A percentile compares a stretch with the other conserved stretches of the same genome.
Conservation (phyloP, 164 flowering plant genomes). For the Chimonanthus salicifolius region DNA sequence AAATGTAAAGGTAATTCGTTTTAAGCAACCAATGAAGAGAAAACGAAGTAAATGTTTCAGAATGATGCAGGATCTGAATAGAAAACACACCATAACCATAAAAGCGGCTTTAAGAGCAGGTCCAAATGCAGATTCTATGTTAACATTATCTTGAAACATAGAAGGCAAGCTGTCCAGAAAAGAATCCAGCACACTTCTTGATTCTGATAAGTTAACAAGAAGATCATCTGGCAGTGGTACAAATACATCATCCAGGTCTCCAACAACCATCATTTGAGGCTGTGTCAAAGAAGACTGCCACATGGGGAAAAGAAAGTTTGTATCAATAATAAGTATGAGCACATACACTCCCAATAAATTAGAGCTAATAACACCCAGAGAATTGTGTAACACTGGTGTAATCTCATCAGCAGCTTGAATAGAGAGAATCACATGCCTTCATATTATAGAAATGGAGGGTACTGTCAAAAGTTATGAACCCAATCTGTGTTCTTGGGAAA, state of each 20-base stretch:
- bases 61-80: not conserved
- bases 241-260: constrained; percentile 93
- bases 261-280: constrained; percentile 98
- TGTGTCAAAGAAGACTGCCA: constrained; percentile 89
- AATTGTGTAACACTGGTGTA: not conserved
- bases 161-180: constrained; percentile 93
- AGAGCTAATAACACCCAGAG: not conserved
- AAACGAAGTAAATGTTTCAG: not conserved
- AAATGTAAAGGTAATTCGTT: not conserved
- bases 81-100: constrained; percentile 79
- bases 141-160: constrained; percentile 80
- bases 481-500: constrained; percentile 88
- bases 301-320: constrained; percentile 15
- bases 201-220: constrained; percentile 93
- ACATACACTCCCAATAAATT: constrained; percentile 3
- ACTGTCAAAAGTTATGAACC: constrained; percentile 95
- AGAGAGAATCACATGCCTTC: constrained; percentile 60
- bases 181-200: constrained; percentile 80
- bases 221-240: constrained; percentile 97
- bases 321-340: constrained; percentile 6
- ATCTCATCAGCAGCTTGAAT: not conserved
- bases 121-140: constrained; percentile 97
- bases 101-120: constrained; percentile 90
- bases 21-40: not conserved
- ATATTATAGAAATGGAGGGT: constrained; percentile 87